A percentile compares a stretch with the other conserved stretches of the same genome.
Conservation (phyloP, 73 alveolate species). For the Paramecium sonneborni region DNA sequence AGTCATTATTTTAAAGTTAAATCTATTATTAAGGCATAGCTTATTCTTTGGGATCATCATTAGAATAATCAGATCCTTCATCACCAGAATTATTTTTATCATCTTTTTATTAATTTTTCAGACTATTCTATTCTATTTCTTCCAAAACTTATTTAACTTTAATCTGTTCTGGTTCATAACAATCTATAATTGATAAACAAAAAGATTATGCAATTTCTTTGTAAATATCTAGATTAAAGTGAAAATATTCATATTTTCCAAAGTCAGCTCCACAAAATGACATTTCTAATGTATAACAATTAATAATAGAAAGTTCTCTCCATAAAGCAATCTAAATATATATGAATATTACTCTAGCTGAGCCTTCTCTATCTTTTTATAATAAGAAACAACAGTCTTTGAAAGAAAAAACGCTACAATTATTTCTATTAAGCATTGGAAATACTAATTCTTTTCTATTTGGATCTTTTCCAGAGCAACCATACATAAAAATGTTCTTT, state of each 20-base stretch:
- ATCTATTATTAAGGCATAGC: not conserved
- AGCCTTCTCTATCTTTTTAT: slow-evolving; percentile 91
- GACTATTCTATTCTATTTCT: slow-evolving; percentile 76
- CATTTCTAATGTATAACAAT: slow-evolving; percentile 91
- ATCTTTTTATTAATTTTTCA: slow-evolving; percentile 60
- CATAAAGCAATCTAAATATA: slow-evolving; percentile 76
- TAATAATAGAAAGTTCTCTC: slow-evolving; percentile 88
- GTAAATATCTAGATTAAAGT: slow-evolving; percentile 86
- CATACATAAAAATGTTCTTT: slow-evolving; percentile 93
- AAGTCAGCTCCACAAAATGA: slow-evolving; percentile 97
- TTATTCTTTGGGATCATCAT: slow-evolving; percentile 67
- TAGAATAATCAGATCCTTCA: slow-evolving; percentile 69
- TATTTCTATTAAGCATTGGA: slow-evolving; percentile 87
- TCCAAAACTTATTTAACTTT: slow-evolving; percentile 85
- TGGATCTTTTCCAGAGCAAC: slow-evolving; percentile 93
- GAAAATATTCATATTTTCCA: slow-evolving; percentile 93
- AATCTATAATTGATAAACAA: slow-evolving; percentile 93
- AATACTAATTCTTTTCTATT: slow-evolving; percentile 87
- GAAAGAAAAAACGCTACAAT: slow-evolving; percentile 87
- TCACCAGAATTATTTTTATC: slow-evolving; percentile 61
- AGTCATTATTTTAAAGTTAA: not conserved
- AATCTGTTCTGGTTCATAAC: slow-evolving; percentile 93
- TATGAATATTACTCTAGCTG: slow-evolving; percentile 81
- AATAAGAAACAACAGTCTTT: slow-evolving; percentile 92
- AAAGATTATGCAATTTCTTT: slow-evolving; percentile 91